These are phyloP conservation scores for Metschnikowia lunata DNA, from an alignment of 805 yeast species.

Conservation along the genomic window DNA sequence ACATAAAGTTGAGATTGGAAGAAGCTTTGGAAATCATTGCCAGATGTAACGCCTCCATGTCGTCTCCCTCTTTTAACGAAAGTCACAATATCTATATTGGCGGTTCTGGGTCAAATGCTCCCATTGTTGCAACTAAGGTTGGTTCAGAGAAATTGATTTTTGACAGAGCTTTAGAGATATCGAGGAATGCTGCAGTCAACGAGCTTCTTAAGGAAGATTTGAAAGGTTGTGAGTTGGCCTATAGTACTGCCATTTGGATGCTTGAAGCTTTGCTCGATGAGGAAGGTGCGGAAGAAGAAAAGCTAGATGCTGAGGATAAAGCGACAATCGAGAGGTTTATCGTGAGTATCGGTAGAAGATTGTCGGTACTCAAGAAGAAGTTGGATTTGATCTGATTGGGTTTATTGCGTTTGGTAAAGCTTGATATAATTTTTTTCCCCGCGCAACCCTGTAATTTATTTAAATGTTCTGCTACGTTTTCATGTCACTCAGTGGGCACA, in stretches of 20 bases:
- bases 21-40: constrained; percentile 41
- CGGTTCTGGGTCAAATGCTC: constrained; percentile 7
- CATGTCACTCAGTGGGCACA: background rate
- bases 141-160: constrained; percentile 83
- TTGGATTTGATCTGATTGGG: constrained; percentile 22
- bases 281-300: constrained; percentile 27
- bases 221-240: constrained; percentile 77
- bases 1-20: constrained; percentile 53
- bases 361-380: constrained; percentile 65
- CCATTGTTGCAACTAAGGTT: constrained; percentile 21
- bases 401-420: background rate
- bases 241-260: constrained; percentile 95
- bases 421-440: constrained; percentile 6
- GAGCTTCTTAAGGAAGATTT: constrained; percentile 75
- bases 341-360: constrained; percentile 74
- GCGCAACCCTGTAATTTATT: constrained; percentile 1
- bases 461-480: background rate
- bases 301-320: constrained; percentile 67
- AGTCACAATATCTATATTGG: constrained; percentile 11
- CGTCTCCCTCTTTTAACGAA: constrained; percentile 5
- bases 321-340: constrained; percentile 77
- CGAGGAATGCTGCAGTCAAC: constrained; percentile 84
- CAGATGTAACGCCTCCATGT: constrained; percentile 7
- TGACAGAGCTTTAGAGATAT: constrained; percentile 90
- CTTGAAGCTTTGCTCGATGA: constrained; percentile 74